Evolutionary conservation across 2,329 filamentous ascomycete species (phyloP).

Genomic region (Pseudogymnoascus sp.): DNA sequence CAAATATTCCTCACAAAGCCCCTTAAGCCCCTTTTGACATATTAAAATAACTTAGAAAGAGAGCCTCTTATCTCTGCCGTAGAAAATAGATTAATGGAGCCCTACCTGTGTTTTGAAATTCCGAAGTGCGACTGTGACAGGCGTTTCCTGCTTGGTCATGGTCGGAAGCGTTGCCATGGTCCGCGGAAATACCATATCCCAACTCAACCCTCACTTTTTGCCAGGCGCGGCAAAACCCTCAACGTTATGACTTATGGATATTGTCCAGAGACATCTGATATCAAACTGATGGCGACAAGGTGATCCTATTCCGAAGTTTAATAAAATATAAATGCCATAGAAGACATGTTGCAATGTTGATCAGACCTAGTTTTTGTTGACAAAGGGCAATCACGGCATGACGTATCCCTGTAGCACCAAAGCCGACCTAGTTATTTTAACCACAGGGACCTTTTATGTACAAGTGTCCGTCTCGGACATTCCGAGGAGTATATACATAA

Average conservation of each 20-base stretch:
- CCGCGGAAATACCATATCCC: background rate
- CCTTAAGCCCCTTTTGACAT: background rate
- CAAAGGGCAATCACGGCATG: constrained; percentile 4
- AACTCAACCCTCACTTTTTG: background rate
- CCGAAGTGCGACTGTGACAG: background rate
- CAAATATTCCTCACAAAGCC: background rate
- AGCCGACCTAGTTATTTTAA: background rate
- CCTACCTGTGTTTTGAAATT: constrained; percentile 3
- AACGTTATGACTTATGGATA: background rate
- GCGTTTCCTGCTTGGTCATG: background rate
- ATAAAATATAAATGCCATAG: background rate
- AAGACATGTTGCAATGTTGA: background rate
- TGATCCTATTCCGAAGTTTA: background rate
- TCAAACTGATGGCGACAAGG: background rate
- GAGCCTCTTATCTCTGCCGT: too few species aligned
- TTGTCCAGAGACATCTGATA: background rate
- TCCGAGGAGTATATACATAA: background rate
- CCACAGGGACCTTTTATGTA: background rate
- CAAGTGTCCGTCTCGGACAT: background rate
- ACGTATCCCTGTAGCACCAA: constrained; percentile 4
- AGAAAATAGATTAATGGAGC: background rate
- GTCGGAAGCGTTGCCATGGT: constrained; percentile 1
- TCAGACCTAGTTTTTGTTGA: background rate
- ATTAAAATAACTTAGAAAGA: background rate
- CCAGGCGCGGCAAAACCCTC: background rate